Conservation (phyloP, 257 asterid genomes). For the Nicotiana benthamiana region DNA sequence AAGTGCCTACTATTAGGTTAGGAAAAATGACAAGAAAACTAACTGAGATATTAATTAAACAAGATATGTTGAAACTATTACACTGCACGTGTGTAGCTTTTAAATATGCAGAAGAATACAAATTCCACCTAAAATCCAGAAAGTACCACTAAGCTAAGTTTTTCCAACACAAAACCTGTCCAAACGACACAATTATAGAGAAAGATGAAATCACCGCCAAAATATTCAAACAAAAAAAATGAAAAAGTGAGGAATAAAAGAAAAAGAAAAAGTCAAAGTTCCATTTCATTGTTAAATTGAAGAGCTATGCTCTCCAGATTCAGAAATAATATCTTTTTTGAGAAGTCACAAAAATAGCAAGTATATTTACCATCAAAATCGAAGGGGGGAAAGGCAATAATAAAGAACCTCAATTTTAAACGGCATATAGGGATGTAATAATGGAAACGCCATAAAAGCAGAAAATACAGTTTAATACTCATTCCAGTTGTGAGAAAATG, state of each 20-base stretch:
- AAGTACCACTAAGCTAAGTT: constrained; percentile 6
- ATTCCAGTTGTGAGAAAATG: constrained; percentile 3
- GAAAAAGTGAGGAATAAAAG: neutral
- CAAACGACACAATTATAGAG: neutral
- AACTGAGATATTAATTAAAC: constrained; percentile 2
- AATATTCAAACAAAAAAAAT: neutral
- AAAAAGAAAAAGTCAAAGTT: neutral
- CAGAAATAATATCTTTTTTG: neutral
- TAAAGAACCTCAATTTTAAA: neutral
- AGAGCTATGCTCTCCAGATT: neutral
- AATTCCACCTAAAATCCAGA: constrained; percentile 18
- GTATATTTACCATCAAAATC: neutral
- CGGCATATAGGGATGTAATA: neutral
- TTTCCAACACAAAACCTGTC: neutral
- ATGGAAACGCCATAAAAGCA: neutral
- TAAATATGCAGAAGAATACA: constrained; percentile 10
- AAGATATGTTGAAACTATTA: neutral
- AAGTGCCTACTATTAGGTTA: neutral
- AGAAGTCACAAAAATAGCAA: neutral
- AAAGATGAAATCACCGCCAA: neutral
- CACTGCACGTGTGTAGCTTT: constrained; percentile 8
- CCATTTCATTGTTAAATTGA: neutral
- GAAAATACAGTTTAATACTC: neutral
- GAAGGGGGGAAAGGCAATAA: neutral
- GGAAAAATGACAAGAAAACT: neutral